These are phyloP conservation scores for Aureobasidium sp. DNA, from an alignment of 2,329 filamentous ascomycete genomes.

Conservation along the genomic window DNA sequence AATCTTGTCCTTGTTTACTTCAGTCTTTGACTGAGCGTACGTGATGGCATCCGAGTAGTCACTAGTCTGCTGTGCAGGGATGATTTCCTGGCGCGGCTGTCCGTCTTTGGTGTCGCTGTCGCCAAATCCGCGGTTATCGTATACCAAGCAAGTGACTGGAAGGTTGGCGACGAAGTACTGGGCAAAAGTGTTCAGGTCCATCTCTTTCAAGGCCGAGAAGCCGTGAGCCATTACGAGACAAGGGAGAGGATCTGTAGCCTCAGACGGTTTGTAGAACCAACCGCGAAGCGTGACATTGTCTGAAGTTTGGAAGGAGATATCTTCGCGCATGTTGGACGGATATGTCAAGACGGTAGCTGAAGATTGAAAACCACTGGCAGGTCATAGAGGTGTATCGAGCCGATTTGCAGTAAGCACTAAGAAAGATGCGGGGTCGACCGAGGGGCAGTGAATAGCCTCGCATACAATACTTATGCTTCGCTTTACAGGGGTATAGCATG, in stretches of 20 bases:
- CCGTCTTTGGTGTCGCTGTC: constrained; percentile 25
- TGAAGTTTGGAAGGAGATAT: constrained; percentile 15
- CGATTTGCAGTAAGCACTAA: neutral
- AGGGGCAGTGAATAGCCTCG: neutral
- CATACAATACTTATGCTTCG: too few species aligned
- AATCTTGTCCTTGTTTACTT: constrained; percentile 30
- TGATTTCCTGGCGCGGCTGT: constrained; percentile 29
- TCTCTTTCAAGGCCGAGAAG: constrained; percentile 12
- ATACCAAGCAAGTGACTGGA: constrained; percentile 28
- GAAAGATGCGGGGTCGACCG: neutral
- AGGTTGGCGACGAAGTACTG: neutral
- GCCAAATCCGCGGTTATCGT: constrained; percentile 32
- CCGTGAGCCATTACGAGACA: constrained; percentile 14
- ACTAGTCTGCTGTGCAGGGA: constrained; percentile 26
- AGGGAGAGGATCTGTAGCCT: neutral
- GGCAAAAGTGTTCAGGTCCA: constrained; percentile 7
- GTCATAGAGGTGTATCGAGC: neutral
- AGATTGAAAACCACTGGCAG: neutral
- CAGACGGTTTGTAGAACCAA: constrained; percentile 14
- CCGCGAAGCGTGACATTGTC: constrained; percentile 16
- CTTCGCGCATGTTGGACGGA: neutral
- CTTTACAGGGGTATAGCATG: neutral
- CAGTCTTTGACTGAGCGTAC: constrained; percentile 27
- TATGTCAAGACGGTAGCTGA: neutral
- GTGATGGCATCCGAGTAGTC: constrained; percentile 36